Evolutionary conservation across 805 yeast genomes (phyloP).

Genomic region (Cyberlindnera maclurae): DNA sequence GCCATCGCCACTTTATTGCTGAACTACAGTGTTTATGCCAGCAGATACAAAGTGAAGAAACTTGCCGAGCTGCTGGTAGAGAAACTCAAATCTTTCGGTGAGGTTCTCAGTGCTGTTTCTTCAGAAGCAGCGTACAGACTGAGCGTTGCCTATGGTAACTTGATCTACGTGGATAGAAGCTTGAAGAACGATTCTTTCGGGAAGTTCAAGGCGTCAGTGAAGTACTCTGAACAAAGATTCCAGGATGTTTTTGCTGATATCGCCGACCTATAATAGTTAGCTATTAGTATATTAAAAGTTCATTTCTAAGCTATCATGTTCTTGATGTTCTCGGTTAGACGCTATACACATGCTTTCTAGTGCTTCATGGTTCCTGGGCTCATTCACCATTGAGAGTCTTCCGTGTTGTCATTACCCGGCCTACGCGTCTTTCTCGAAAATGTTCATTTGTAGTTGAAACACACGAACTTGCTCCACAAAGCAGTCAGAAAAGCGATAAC

Average conservation of each 20-base stretch:
- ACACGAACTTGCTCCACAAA: no score
- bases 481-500: no score
- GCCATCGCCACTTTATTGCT: slow-evolving; percentile 44
- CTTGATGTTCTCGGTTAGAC: no score
- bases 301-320: no score
- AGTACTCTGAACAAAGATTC: slow-evolving; percentile 15
- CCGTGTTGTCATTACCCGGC: not conserved
- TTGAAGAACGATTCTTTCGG: slow-evolving; percentile 13
- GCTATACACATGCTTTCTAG: no score
- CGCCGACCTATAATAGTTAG: slow-evolving; percentile 1
- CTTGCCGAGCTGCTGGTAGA: slow-evolving; percentile 26
- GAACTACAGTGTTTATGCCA: slow-evolving; percentile 38
- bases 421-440: no score
- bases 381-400: no score
- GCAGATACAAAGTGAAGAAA: slow-evolving; percentile 24
- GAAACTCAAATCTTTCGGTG: slow-evolving; percentile 23
- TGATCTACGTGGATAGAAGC: slow-evolving; percentile 30
- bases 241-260: slow-evolving; percentile 16
- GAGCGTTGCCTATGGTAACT: slow-evolving; percentile 56
- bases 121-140: slow-evolving; percentile 68
- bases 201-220: slow-evolving; percentile 7
- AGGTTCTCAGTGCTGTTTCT: slow-evolving; percentile 27
- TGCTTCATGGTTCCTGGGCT: no score
- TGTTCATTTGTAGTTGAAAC: no score
- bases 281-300: no score